A percentile compares a stretch with the other conserved stretches of the same genome.
These are phyloP conservation scores for Thelonectria blattea DNA, from an alignment of 2,329 filamentous ascomycete genomes.

Conservation along the genomic window DNA sequence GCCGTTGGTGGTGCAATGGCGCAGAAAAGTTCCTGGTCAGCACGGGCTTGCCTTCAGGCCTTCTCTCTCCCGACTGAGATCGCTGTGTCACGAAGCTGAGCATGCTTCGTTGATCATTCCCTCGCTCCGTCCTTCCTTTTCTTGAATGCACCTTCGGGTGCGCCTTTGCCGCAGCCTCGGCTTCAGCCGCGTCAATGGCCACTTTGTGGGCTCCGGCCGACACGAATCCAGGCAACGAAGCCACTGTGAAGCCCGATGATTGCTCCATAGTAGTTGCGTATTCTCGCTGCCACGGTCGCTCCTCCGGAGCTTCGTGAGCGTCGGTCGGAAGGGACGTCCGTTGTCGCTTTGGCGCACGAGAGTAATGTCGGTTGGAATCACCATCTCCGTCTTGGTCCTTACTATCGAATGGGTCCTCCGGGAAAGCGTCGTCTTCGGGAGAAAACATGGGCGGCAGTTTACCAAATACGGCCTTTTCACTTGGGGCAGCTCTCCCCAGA, in stretches of 20 bases:
- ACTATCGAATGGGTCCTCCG: conserved; percentile 62
- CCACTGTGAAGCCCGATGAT: conserved; percentile 63
- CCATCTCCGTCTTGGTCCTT: conserved; percentile 37
- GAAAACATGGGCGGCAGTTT: conserved; percentile 59
- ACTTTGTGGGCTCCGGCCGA: conserved; percentile 63
- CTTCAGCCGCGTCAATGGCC: conserved; percentile 39
- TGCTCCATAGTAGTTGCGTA: conserved; percentile 69
- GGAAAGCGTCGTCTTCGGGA: conserved; percentile 72
- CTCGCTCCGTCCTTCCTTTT: conserved; percentile 42
- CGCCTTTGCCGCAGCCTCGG: conserved; percentile 26
- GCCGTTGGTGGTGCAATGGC: conserved; percentile 29
- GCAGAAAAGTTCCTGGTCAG: conserved; percentile 38
- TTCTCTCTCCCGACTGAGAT: conserved; percentile 21
- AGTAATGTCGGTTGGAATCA: conserved; percentile 25
- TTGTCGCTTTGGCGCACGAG: conserved; percentile 40
- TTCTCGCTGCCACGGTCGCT: conserved; percentile 49
- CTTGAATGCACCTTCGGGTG: conserved; percentile 28
- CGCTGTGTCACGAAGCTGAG: conserved; percentile 47
- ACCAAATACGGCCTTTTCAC: conserved; percentile 59
- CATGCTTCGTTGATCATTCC: conserved; percentile 50
- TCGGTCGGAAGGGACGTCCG: conserved; percentile 30
- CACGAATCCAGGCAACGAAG: conserved; percentile 65
- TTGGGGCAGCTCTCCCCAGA: conserved; percentile 66
- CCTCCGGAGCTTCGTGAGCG: conserved; percentile 25
- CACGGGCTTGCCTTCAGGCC: conserved; percentile 23